These are phyloP conservation scores for Withania somnifera DNA, from an alignment of 305 asterid genomes.

Conservation along the genomic window DNA sequence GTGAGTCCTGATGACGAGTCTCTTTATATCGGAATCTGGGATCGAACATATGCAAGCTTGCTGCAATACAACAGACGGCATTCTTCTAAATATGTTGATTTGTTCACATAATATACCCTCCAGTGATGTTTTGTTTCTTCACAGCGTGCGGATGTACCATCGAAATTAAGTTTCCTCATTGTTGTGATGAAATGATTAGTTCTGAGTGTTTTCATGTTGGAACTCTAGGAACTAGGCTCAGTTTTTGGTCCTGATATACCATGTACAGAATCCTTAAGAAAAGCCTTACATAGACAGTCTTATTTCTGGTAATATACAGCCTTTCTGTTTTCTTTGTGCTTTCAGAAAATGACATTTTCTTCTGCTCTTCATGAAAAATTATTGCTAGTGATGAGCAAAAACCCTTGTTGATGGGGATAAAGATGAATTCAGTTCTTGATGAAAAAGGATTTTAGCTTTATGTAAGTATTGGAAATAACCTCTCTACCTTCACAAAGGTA, in stretches of 20 bases:
- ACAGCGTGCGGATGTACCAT: background rate
- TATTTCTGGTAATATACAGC: background rate
- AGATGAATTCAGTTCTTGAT: too few species aligned
- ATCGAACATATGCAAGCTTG: conserved; percentile 68
- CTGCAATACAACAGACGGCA: conserved; percentile 50
- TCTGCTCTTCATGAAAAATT: too few species aligned
- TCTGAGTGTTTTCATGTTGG: background rate
- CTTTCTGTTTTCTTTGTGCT: too few species aligned
- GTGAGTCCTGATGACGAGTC: conserved; percentile 71
- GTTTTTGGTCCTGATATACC: background rate
- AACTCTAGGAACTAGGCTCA: background rate
- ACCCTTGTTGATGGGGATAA: too few species aligned
- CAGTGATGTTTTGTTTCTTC: background rate
- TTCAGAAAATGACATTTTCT: too few species aligned
- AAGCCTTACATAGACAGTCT: background rate
- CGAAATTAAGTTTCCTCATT: background rate
- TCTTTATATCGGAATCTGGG: conserved; percentile 60
- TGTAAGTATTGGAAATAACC: too few species aligned
- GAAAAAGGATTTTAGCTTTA: too few species aligned
- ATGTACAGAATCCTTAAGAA: conserved; percentile 1
- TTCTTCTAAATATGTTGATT: conserved; percentile 42
- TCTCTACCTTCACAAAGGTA: too few species aligned
- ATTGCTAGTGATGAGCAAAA: too few species aligned
- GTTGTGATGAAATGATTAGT: background rate
- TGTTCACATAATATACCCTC: conserved; percentile 26